Evolutionary conservation across 2,329 filamentous ascomycete genomes (phyloP).

Genomic region (Trichoderma afroharzianum): DNA sequence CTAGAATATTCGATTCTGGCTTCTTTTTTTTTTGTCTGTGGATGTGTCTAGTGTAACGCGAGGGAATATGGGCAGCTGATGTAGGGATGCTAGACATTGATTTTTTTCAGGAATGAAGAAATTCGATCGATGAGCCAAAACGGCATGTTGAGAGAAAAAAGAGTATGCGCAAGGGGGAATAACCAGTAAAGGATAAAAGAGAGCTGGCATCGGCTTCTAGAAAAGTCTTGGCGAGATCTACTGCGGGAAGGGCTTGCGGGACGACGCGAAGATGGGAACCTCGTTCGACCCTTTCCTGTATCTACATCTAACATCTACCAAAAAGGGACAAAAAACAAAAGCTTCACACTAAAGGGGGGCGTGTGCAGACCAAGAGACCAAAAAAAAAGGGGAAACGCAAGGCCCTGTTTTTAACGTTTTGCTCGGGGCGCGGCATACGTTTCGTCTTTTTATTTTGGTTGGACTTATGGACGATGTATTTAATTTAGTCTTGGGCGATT

Average conservation of each 20-base stretch:
- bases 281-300: no score
- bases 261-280: neutral
- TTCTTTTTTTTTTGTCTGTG: neutral
- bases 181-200: neutral
- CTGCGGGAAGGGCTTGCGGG: neutral
- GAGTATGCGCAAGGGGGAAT: neutral
- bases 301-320: no score
- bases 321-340: neutral
- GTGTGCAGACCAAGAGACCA: neutral
- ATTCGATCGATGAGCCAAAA: neutral
- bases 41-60: neutral
- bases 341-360: neutral
- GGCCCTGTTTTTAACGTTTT: neutral
- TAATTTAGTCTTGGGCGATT: neutral
- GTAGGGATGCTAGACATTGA: neutral
- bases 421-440: neutral
- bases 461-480: neutral
- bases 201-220: neutral
- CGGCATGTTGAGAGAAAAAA: neutral
- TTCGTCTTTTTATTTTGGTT: neutral
- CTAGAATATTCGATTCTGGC: neutral
- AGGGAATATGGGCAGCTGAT: neutral
- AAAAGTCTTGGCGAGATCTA: neutral
- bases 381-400: neutral
- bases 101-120: neutral